Evolutionary conservation across 495 filamentous ascomycete genomes (phyloP), one percentile per base, ranked within the genome.

Genomic region (Penicillium salamii): DNA sequence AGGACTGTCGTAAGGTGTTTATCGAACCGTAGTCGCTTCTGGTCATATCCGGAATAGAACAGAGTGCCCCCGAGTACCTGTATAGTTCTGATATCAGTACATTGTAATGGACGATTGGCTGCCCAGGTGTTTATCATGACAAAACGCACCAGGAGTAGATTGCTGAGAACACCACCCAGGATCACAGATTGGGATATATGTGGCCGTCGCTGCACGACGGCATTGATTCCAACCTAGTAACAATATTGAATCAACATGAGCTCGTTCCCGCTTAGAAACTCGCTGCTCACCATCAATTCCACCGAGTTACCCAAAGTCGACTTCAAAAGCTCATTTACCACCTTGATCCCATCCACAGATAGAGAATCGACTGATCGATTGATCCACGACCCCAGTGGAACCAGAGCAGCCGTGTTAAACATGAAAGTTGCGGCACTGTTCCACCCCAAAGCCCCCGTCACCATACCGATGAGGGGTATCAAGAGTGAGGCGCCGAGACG

Each of bases 271-370:
- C 13, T 15, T 28, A 0, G 26, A 23, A 34, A 17, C 19, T 11
- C 23, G 23, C 18, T 17, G 24, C 38, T 49, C 29, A 63, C 53
- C 43, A 66, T 56, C 11, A 66, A 24, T 36, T 66, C 62, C 9
- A 66, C 46, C 3, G 57, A 26, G 26, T 63, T 66, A 11, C 62
- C 62, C 3, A 66, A 32, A 15, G 57, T 61, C 17, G 61, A 62
- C 33, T 58, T 66, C n/a, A 66, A 51, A 26, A 66, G 19, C 24
- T 57, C 62, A 36, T 50, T 53, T 5, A 46, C 15, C 4, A 42
- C 20, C 17, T 45, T 47, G 11, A 42, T 46, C 2, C 52, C 26
- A 32, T 23, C 33, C 5, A 48, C 29, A 7, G 53, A 49, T 23
- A 66, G 20, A 12, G 59, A 31, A 19, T 52, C 47, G 21, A 61